These are phyloP conservation scores for Lentinula sp. DNA, from an alignment of 768 basidiomycete genomes.

Conservation along the genomic window DNA sequence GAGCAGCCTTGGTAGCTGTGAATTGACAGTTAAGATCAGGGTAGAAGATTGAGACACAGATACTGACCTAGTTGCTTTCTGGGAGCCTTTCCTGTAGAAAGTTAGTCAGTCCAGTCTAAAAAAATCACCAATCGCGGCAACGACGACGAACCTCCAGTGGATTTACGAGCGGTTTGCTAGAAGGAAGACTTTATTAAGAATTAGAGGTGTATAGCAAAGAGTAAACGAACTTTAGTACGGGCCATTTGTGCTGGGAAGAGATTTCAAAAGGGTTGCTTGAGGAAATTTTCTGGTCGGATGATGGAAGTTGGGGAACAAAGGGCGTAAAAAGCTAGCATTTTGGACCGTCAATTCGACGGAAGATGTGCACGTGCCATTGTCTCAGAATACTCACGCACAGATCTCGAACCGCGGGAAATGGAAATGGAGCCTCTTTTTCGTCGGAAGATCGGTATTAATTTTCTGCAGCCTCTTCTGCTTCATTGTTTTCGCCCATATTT, in stretches of 20 bases:
- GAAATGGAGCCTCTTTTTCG: background rate
- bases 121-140: conserved; percentile 10
- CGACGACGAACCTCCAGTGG: conserved; percentile 79
- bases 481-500: background rate
- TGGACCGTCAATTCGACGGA: background rate
- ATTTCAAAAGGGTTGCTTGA: conserved; percentile 16
- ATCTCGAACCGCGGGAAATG: conserved; percentile 1
- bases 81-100: conserved; percentile 70
- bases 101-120: background rate
- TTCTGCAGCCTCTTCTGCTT: background rate
- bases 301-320: conserved; percentile 32
- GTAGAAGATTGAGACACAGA: background rate
- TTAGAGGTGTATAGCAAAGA: conserved; percentile 6
- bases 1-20: conserved; percentile 83
- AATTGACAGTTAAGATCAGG: background rate
- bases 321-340: conserved; percentile 10
- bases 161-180: conserved; percentile 98
- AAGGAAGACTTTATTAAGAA: conserved; percentile 17
- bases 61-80: conserved; percentile 69
- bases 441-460: conserved; percentile 4
- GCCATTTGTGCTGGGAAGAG: conserved; percentile 50
- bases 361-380: conserved; percentile 2
- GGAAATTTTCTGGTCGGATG: conserved; percentile 21
- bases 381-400: conserved; percentile 3
- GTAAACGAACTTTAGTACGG: conserved; percentile 69